These are phyloP conservation scores for Cymbopogon citratus DNA, from an alignment of 176 grass and related monocot species.

Conservation along the genomic window DNA sequence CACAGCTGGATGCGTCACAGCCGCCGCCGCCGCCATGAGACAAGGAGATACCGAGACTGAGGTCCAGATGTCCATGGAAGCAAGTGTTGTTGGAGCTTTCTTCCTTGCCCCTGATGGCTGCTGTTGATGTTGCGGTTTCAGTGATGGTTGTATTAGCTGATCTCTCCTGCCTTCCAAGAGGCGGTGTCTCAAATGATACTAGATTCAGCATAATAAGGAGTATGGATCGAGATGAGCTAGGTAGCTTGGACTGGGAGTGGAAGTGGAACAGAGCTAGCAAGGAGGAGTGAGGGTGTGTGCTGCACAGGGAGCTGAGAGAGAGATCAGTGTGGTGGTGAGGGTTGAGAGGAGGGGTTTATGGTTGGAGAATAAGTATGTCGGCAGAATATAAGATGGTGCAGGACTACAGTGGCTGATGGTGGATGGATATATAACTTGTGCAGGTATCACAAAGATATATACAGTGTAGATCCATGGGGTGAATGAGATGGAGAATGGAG, in stretches of 20 bases:
- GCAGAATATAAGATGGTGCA: constrained; percentile 37
- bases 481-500: not conserved
- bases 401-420: constrained; percentile 20
- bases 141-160: not conserved
- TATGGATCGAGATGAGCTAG: no score
- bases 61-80: constrained; percentile 54
- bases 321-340: constrained; percentile 1
- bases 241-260: no score
- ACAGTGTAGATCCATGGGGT: not conserved
- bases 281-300: not conserved
- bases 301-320: constrained; percentile 6
- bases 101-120: constrained; percentile 12
- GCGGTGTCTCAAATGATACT: constrained; percentile 49
- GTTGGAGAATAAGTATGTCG: constrained; percentile 47
- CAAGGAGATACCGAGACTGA: constrained; percentile 74
- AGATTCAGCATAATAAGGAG: constrained; percentile 59
- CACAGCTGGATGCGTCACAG: not conserved
- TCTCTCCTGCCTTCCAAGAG: constrained; percentile 26
- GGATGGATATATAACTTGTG: not conserved
- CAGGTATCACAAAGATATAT: constrained; percentile 3
- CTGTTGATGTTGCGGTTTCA: no score
- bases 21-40: not conserved
- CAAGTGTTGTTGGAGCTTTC: not conserved
- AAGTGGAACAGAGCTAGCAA: not conserved
- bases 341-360: constrained; percentile 17